These are phyloP conservation scores for Maudiozyma turicensis DNA, from an alignment of 805 yeast species.

Conservation along the genomic window DNA sequence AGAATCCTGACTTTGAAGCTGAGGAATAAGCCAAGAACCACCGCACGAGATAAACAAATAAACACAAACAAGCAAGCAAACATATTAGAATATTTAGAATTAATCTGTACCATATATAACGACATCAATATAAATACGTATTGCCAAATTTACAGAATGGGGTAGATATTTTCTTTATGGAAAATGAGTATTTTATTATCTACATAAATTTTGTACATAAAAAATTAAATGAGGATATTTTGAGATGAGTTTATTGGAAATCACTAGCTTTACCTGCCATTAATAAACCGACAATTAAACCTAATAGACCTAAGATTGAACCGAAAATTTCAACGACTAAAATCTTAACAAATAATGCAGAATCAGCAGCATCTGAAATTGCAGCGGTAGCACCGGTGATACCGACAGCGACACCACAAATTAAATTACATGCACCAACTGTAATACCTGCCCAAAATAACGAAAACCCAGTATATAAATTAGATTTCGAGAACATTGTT, in stretches of 20 bases:
- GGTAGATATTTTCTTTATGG: too few species aligned
- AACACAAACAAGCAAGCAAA: not conserved
- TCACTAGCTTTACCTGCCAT: slow-evolving; percentile 96
- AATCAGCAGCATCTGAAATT: slow-evolving; percentile 93
- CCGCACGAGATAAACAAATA: not conserved
- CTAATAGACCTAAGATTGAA: slow-evolving; percentile 88
- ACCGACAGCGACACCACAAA: slow-evolving; percentile 96
- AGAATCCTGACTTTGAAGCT: slow-evolving; percentile 77
- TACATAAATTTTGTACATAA: not conserved
- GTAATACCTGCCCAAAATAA: slow-evolving; percentile 98
- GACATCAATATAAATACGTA: too few species aligned
- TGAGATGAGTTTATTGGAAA: slow-evolving; percentile 39
- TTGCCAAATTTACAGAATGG: too few species aligned
- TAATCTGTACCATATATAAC: not conserved
- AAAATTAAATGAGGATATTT: not conserved
- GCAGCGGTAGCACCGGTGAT: slow-evolving; percentile 99
- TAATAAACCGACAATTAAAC: slow-evolving; percentile 89
- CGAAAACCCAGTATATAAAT: slow-evolving; percentile 89
- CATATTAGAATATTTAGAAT: not conserved
- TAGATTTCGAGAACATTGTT: slow-evolving; percentile 63
- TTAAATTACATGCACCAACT: slow-evolving; percentile 84
- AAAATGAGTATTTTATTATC: too few species aligned
- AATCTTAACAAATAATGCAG: slow-evolving; percentile 88
- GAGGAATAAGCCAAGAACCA: slow-evolving; percentile 30
- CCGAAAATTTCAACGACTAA: slow-evolving; percentile 97